Percentiles rank a stretch among this genome's conserved stretches.
phyloP scores from a whole-genome alignment of 345 rosid species.

The Citrus inodora region DNA sequence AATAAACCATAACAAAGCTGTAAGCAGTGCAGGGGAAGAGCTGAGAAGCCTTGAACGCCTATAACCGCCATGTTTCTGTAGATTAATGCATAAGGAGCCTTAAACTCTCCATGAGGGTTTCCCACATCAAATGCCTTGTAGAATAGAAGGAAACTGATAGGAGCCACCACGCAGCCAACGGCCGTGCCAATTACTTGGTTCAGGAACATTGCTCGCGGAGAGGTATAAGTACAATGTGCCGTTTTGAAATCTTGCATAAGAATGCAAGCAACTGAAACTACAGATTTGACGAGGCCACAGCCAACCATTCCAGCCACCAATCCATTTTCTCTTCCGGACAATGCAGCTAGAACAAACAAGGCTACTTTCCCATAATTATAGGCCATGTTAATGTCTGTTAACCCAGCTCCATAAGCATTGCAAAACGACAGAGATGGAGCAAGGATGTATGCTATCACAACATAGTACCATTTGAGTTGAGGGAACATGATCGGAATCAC shows the following conservation, averaged over 20 bases:
- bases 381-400: conserved; percentile 96
- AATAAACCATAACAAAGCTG: conserved; percentile 72
- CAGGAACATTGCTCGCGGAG: conserved; percentile 84
- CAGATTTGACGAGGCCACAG: conserved; percentile 88
- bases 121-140: conserved; percentile 91
- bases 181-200: conserved; percentile 80
- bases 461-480: conserved; percentile 86
- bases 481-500: conserved; percentile 80
- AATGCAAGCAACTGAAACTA: conserved; percentile 79
- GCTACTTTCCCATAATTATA: conserved; percentile 96
- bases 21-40: conserved; percentile 56
- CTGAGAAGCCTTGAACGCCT: conserved; percentile 61
- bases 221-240: conserved; percentile 72
- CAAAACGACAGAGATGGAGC: conserved; percentile 92
- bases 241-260: conserved; percentile 97
- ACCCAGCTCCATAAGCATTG: conserved; percentile 94
- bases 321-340: conserved; percentile 73
- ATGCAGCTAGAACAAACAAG: conserved; percentile 70
- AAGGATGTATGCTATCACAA: conserved; percentile 65
- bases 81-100: conserved; percentile 87
- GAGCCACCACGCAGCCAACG: conserved; percentile 68
- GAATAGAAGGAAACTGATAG: conserved; percentile 83
- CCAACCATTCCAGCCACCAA: conserved; percentile 86
- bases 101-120: conserved; percentile 82
- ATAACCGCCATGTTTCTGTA: conserved; percentile 82